Base-by-base conservation (phyloP, 2,329 filamentous ascomycete genomes). In the Arthrobotrys entomopaga region DNA sequence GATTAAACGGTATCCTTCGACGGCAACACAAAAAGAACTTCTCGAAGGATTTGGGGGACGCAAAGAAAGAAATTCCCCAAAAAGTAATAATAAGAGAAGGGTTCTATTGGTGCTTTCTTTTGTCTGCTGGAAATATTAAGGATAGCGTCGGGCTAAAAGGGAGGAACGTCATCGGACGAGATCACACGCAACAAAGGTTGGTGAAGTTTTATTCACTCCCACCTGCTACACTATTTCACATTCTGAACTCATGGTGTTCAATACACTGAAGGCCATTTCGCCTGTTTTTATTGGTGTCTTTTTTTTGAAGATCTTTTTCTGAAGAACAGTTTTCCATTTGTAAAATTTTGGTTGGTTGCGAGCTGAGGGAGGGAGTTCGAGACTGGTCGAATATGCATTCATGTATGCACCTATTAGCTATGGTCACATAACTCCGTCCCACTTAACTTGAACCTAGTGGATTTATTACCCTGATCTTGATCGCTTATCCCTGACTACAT, bases 131-230 rank as follows among this genome's bases (percentile, higher is more conserved):
- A 43, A n/a, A 43, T 13, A 16, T 8, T 8, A 3, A 22, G 46
- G 19, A 16, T 11, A 11, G 46, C 19, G 29, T 6, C 5, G 29
- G 29, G 10, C 29, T 34, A 34, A 10, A n/a, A 34, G 29, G 29
- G 29, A 15, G 10, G 15, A 22, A 16, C 48, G 52, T 71, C 66
- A 71, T 71, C 15, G 52, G 66, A 59, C 59, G 2, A 24, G 46
- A 56, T 72, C 60, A 72, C 67, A 59, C 43, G 60, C 42, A 26
- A 34, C 29, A 3, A n/a, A 34, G 29, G 29, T 34, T 34, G 29
- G 29, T 34, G 29, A 34, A 34, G 29, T 34, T 34, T 34, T 34
- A 5, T 34, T 1, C 20, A 19, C 16, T 34, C 29, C 2, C 10
- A 34, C 29, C 10, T 8, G 10, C 29, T 34, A 10, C 10, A 34